These are phyloP conservation scores for Anisodus tanguticus DNA, from an alignment of 257 asterid genomes.

Conservation along the genomic window DNA sequence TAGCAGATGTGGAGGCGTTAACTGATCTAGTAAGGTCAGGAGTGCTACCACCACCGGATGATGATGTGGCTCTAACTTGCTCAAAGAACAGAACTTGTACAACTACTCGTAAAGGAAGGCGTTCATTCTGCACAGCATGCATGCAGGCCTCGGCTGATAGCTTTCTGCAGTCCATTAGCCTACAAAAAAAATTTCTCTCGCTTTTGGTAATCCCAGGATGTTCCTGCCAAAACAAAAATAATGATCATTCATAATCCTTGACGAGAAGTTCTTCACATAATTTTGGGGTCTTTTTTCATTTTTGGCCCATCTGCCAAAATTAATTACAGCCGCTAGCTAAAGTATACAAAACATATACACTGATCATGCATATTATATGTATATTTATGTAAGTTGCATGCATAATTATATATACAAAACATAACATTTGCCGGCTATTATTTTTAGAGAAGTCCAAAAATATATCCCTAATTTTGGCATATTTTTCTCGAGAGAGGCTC, in stretches of 20 bases:
- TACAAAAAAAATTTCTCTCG: slow-evolving; percentile 77
- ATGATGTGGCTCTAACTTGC: slow-evolving; percentile 55
- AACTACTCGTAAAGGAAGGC: slow-evolving; percentile 77
- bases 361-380: no score
- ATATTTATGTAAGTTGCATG: no score
- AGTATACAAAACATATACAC: no score
- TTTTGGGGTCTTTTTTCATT: not conserved
- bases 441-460: no score
- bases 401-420: no score
- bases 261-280: not conserved
- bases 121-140: slow-evolving; percentile 82
- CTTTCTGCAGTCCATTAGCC: slow-evolving; percentile 75
- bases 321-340: no score
- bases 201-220: slow-evolving; percentile 70
- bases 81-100: slow-evolving; percentile 87
- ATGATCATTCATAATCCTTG: not conserved
- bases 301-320: no score
- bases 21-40: slow-evolving; percentile 52
- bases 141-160: slow-evolving; percentile 73
- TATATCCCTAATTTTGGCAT: not conserved
- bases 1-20: slow-evolving; percentile 65
- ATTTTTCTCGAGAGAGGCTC: not conserved
- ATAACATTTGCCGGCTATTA: no score
- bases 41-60: slow-evolving; percentile 53
- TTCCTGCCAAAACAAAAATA: slow-evolving; percentile 50